Evolutionary conservation across 1,139 yeast species (phyloP).

Genomic region (Debaryomyces fabryi): DNA sequence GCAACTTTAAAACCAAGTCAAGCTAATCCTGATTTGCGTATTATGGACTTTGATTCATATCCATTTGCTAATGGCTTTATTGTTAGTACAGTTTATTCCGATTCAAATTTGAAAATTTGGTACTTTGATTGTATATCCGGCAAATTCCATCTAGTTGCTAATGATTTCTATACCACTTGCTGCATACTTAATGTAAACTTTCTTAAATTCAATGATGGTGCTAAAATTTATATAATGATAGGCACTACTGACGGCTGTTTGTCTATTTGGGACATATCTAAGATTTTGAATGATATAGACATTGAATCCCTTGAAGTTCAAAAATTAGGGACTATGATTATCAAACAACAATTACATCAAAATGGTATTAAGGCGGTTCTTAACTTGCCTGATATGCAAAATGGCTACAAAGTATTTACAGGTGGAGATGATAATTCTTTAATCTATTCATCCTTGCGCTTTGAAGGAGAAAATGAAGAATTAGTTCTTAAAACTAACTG

Average conservation of each 20-base stretch:
- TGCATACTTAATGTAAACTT: constrained; percentile 70
- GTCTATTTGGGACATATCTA: constrained; percentile 58
- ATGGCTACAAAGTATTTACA: constrained; percentile 48
- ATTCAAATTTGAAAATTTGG: constrained; percentile 76
- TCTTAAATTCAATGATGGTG: constrained; percentile 28
- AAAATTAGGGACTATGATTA: constrained; percentile 28
- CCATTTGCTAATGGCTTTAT: constrained; percentile 46
- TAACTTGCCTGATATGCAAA: constrained; percentile 14
- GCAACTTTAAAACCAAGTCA: constrained; percentile 51
- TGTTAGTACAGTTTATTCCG: constrained; percentile 77
- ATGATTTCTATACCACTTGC: constrained; percentile 66
- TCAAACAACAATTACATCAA: constrained; percentile 69
- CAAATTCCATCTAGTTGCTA: constrained; percentile 45
- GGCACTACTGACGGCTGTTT: constrained; percentile 87
- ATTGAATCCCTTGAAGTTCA: background rate
- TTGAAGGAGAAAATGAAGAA: constrained; percentile 16
- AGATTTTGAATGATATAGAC: constrained; percentile 1
- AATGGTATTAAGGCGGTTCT: constrained; percentile 72
- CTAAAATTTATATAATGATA: constrained; percentile 42
- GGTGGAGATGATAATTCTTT: constrained; percentile 95
- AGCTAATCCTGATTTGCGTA: constrained; percentile 78
- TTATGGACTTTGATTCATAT: constrained; percentile 75
- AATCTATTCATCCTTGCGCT: constrained; percentile 41
- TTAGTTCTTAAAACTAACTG: constrained; percentile 27
- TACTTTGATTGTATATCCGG: constrained; percentile 40